A percentile compares a stretch with the other conserved stretches of the same genome.
These are phyloP conservation scores for Amanita polypyramis DNA, from an alignment of 768 basidiomycete species.

Conservation along the genomic window DNA sequence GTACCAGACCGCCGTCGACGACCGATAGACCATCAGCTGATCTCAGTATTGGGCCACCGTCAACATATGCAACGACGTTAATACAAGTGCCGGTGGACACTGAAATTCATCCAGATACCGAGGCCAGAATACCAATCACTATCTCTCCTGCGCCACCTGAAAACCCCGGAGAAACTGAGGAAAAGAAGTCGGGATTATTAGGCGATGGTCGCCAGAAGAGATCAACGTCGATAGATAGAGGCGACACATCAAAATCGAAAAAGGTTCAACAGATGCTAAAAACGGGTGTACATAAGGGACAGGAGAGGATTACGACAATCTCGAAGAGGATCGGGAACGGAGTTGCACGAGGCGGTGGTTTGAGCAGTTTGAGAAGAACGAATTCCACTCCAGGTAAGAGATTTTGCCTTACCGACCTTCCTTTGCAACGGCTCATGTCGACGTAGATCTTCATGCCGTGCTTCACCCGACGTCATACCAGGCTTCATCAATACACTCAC, in stretches of 20 bases:
- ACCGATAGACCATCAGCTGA: neutral
- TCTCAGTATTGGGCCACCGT: neutral
- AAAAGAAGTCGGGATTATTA: constrained; percentile 9
- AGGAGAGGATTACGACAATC: constrained; percentile 63
- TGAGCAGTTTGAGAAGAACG: constrained; percentile 48
- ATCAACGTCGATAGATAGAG: constrained; percentile 29
- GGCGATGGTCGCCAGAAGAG: constrained; percentile 17
- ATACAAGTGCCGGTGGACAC: neutral
- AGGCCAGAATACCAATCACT: constrained; percentile 27
- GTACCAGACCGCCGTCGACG: neutral
- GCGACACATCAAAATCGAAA: constrained; percentile 50
- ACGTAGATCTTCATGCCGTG: constrained; percentile 57
- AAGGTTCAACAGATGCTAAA: constrained; percentile 72
- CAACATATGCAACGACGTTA: neutral
- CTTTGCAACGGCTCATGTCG: neutral
- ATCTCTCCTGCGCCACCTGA: constrained; percentile 54
- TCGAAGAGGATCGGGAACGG: constrained; percentile 70
- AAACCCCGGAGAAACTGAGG: constrained; percentile 10
- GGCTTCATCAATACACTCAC: constrained; percentile 79
- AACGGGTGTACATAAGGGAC: constrained; percentile 62
- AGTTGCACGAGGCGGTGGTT: constrained; percentile 41
- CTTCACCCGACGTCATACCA: constrained; percentile 52
- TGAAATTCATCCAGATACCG: neutral
- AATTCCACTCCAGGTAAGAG: constrained; percentile 60
- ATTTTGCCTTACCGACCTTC: neutral